A percentile compares a stretch with the other conserved stretches of the same genome.
Conservation (phyloP, 2,329 filamentous ascomycete species). For the Fusarium sp. region DNA sequence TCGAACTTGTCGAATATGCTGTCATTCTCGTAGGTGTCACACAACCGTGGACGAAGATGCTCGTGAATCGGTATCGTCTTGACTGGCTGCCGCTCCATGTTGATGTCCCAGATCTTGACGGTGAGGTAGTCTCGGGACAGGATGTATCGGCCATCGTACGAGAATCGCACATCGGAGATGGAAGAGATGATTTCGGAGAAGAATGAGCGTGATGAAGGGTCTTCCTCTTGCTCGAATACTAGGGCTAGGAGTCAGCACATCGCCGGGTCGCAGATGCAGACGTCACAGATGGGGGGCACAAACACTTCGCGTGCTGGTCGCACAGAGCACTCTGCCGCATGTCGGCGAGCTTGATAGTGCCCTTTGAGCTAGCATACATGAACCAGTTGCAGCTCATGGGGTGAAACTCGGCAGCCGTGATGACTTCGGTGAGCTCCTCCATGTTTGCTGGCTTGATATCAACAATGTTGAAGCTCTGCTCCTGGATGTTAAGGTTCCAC, state of each 20-base stretch:
- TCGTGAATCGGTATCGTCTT: constrained; percentile 99
- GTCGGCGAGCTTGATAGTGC: constrained; percentile 97
- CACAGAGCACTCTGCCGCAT: constrained; percentile 98
- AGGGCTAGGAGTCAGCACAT: constrained; percentile 38
- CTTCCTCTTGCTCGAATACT: constrained; percentile 99
- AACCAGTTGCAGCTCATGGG: constrained; percentile 99
- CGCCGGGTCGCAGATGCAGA: not conserved
- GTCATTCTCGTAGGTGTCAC: constrained; percentile 99
- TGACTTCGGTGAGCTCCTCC: constrained; percentile 99
- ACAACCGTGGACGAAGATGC: constrained; percentile 91
- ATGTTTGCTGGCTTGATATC: constrained; percentile 99
- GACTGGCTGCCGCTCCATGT: constrained; percentile 97
- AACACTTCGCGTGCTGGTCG: constrained; percentile 95
- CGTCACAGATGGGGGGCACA: constrained; percentile 10
- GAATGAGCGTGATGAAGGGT: constrained; percentile 95
- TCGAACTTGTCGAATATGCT: constrained; percentile 99
- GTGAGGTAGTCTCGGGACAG: constrained; percentile 97
- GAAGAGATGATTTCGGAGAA: constrained; percentile 99
- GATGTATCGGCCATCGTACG: constrained; percentile 95
- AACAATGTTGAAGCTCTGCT: constrained; percentile 99
- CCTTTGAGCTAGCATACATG: constrained; percentile 99
- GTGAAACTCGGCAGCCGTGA: constrained; percentile 98
- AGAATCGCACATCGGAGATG: constrained; percentile 98
- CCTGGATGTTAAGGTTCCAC: constrained; percentile 99
- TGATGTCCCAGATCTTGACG: constrained; percentile 99